Evolutionary conservation across 2,329 filamentous ascomycete genomes (phyloP).

Genomic region (Pseudogymnoascus sp.): DNA sequence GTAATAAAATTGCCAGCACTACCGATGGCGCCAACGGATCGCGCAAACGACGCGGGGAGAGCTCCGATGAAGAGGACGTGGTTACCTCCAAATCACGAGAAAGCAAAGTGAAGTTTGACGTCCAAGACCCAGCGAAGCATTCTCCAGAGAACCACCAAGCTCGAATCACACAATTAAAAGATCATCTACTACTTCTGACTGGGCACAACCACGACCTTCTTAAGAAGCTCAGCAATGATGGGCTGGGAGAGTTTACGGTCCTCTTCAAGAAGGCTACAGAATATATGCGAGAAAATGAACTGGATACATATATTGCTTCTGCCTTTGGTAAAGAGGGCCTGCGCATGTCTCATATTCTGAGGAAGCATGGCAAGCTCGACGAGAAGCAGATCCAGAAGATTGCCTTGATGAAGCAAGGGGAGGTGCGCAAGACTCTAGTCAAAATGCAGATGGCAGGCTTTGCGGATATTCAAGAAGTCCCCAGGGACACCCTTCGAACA

Average conservation of each 20-base stretch:
- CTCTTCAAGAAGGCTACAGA: slow-evolving; percentile 68
- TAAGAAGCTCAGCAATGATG: slow-evolving; percentile 53
- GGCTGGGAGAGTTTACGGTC: slow-evolving; percentile 69
- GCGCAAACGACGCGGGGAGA: slow-evolving; percentile 15
- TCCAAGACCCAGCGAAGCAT: slow-evolving; percentile 24
- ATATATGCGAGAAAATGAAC: slow-evolving; percentile 63
- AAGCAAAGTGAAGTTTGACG: slow-evolving; percentile 44
- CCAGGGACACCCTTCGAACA: slow-evolving; percentile 72
- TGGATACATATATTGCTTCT: slow-evolving; percentile 73
- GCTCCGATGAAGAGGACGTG: slow-evolving; percentile 19
- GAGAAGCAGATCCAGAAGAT: slow-evolving; percentile 79
- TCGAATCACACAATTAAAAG: slow-evolving; percentile 53
- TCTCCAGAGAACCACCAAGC: slow-evolving; percentile 24
- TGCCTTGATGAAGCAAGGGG: slow-evolving; percentile 74
- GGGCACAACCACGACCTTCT: slow-evolving; percentile 63
- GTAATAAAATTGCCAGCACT: slow-evolving; percentile 35
- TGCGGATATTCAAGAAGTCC: slow-evolving; percentile 88
- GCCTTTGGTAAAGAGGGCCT: slow-evolving; percentile 68
- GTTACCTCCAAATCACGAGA: not conserved
- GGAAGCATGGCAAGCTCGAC: slow-evolving; percentile 84
- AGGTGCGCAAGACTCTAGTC: slow-evolving; percentile 76
- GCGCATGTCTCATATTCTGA: slow-evolving; percentile 75
- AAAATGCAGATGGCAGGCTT: slow-evolving; percentile 80
- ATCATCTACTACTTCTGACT: slow-evolving; percentile 64
- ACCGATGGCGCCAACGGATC: not conserved